These are phyloP conservation scores for Pyricularia sp. DNA, from an alignment of 2,329 filamentous ascomycete genomes.

Conservation along the genomic window DNA sequence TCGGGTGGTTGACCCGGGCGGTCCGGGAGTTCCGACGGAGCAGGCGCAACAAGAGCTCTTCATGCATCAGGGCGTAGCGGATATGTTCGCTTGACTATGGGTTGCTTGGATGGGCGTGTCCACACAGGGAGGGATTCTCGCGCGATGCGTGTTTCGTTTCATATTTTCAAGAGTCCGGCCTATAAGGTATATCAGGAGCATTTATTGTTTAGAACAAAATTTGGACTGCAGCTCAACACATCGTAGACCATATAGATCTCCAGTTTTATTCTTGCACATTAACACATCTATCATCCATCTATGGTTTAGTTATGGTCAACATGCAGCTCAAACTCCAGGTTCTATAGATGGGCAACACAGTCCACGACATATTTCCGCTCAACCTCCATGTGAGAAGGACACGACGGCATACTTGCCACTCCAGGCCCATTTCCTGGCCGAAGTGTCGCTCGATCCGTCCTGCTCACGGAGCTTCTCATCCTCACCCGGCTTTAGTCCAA, in stretches of 20 bases:
- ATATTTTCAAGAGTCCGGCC: not conserved
- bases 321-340: not conserved
- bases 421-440: conserved; percentile 85
- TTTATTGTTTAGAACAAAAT: not conserved
- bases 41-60: not conserved
- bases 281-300: not conserved
- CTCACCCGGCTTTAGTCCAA: conserved; percentile 67
- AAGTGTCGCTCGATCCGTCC: conserved; percentile 59
- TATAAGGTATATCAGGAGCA: not conserved
- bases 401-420: conserved; percentile 95
- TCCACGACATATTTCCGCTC: not conserved
- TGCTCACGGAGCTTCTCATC: conserved; percentile 69
- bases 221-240: not conserved
- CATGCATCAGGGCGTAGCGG: not conserved
- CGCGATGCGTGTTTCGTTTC: not conserved
- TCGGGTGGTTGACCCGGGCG: too few relatives aligned
- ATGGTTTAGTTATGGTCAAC: not conserved
- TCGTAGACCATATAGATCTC: not conserved
- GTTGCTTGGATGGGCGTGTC: not conserved
- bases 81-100: not conserved
- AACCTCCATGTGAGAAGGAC: conserved; percentile 59
- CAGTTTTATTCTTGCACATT: not conserved
- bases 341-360: not conserved
- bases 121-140: too few relatives aligned
- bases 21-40: too few relatives aligned